Evolutionary conservation across 2,329 filamentous ascomycete genomes (phyloP).

Genomic region (Myriosclerotinia curreyana): DNA sequence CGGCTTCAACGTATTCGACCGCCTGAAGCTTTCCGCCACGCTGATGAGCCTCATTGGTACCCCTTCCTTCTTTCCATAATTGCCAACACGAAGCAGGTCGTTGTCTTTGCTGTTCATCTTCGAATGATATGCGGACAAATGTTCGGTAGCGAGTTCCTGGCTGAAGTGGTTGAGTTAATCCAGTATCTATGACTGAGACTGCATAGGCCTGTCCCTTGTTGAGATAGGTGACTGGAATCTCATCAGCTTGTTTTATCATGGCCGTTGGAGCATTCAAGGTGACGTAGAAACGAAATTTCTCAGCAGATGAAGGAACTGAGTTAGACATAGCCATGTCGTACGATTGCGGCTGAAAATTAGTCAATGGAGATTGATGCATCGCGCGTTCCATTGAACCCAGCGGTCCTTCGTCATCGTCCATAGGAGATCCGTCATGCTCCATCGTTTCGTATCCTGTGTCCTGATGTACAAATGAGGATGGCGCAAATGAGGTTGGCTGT

Average conservation of each 20-base stretch:
- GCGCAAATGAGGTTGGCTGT: slow-evolving; percentile 61
- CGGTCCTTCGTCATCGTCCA: slow-evolving; percentile 53
- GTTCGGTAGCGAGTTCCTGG: slow-evolving; percentile 76
- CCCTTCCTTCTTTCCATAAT: slow-evolving; percentile 92
- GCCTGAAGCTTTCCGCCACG: slow-evolving; percentile 88
- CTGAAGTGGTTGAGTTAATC: slow-evolving; percentile 55
- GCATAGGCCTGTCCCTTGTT: slow-evolving; percentile 97
- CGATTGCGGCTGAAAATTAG: slow-evolving; percentile 54
- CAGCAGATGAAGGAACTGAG: slow-evolving; percentile 52
- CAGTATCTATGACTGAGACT: slow-evolving; percentile 77
- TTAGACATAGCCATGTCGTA: slow-evolving; percentile 48
- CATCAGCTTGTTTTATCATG: slow-evolving; percentile 86
- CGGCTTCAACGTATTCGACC: slow-evolving; percentile 82
- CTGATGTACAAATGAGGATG: slow-evolving; percentile 76
- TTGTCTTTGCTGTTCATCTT: slow-evolving; percentile 88
- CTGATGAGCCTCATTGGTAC: slow-evolving; percentile 93
- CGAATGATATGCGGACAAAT: slow-evolving; percentile 91
- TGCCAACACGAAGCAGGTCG: slow-evolving; percentile 84
- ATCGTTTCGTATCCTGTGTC: slow-evolving; percentile 77
- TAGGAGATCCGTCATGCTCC: slow-evolving; percentile 68
- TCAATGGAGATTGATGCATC: slow-evolving; percentile 60
- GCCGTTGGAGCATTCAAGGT: slow-evolving; percentile 92
- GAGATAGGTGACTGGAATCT: slow-evolving; percentile 95
- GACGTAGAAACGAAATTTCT: slow-evolving; percentile 84
- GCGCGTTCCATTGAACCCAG: slow-evolving; percentile 57